Conservation (phyloP, 1,284 basidiomycete genomes). For the Sphaerobolus stellatus region DNA sequence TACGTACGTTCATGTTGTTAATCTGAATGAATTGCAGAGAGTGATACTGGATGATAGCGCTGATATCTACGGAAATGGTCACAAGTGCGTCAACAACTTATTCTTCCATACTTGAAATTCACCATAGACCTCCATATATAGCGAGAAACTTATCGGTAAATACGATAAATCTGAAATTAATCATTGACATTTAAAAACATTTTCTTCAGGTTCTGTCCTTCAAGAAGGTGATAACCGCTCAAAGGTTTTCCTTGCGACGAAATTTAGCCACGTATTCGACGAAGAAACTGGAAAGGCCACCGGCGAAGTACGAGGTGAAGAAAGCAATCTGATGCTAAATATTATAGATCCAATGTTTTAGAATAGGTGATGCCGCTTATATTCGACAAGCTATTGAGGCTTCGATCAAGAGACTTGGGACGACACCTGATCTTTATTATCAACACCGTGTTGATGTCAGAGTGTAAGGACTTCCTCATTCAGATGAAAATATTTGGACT, state of each 20-base stretch:
- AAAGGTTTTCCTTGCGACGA: conserved; percentile 23
- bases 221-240: conserved; percentile 18
- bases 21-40: background rate
- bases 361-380: conserved; percentile 14
- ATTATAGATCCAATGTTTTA: background rate
- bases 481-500: background rate
- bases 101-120: background rate
- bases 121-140: background rate
- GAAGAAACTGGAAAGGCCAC: conserved; percentile 3
- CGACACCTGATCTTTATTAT: conserved; percentile 17
- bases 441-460: conserved; percentile 18
- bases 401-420: conserved; percentile 16
- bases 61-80: conserved; percentile 17
- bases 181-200: background rate
- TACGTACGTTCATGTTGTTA: conserved; percentile 10
- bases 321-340: background rate
- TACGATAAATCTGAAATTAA: background rate
- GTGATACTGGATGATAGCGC: conserved; percentile 7
- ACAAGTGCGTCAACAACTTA: conserved; percentile 12
- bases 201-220: conserved; percentile 12
- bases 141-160: conserved; percentile 16
- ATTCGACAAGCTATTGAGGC: conserved; percentile 14
- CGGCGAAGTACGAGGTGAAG: conserved; percentile 15
- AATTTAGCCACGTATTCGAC: conserved; percentile 18
- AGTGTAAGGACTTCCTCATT: conserved; percentile 9